A percentile compares a stretch with the other conserved stretches of the same genome.
These are phyloP conservation scores for Xerocomellus amylosporus DNA, from an alignment of 768 basidiomycete species.

Conservation along the genomic window DNA sequence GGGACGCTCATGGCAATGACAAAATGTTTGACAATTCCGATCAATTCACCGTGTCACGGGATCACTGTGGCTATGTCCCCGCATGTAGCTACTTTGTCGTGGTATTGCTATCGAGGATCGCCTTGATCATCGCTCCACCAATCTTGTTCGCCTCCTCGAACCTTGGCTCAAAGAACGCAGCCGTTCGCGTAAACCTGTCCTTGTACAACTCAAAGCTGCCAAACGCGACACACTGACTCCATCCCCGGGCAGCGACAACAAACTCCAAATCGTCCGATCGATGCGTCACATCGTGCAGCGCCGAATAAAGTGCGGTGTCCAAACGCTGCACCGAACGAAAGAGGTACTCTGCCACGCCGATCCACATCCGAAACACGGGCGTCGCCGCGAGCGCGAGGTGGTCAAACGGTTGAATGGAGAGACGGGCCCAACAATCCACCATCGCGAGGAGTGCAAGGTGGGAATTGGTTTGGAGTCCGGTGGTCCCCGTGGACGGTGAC, in stretches of 20 bases:
- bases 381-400: constrained; percentile 94
- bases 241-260: constrained; percentile 87
- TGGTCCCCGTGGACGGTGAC: constrained; percentile 22
- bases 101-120: constrained; percentile 59
- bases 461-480: constrained; percentile 58
- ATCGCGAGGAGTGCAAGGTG: constrained; percentile 94
- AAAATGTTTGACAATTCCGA: not conserved
- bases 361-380: constrained; percentile 86
- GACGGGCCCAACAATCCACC: constrained; percentile 96
- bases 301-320: constrained; percentile 68
- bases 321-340: constrained; percentile 70
- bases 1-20: constrained; percentile 5
- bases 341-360: constrained; percentile 94
- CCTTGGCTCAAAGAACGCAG: constrained; percentile 77
- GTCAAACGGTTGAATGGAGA: constrained; percentile 83
- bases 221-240: constrained; percentile 94
- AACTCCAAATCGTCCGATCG: constrained; percentile 92
- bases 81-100: constrained; percentile 1
- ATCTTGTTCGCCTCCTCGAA: constrained; percentile 84
- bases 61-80: not conserved
- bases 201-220: constrained; percentile 89
- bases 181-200: constrained; percentile 74
- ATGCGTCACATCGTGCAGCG: constrained; percentile 72
- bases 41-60: not conserved
- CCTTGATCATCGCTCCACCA: constrained; percentile 88